These are phyloP conservation scores for Cymbidium sinense DNA, from an alignment of 106 monocot species.

Conservation along the genomic window DNA sequence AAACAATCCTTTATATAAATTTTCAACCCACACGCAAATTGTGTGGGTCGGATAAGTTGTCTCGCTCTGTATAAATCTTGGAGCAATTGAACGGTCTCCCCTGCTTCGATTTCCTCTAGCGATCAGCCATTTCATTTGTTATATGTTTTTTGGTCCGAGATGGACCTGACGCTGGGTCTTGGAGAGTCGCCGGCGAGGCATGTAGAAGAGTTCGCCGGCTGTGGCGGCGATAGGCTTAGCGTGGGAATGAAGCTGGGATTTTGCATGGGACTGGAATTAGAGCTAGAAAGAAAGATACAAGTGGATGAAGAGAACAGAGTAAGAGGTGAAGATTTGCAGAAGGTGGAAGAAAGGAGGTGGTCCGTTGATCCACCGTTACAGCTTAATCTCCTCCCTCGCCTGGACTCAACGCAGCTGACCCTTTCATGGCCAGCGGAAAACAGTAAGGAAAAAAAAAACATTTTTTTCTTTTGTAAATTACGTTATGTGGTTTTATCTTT, in stretches of 20 bases:
- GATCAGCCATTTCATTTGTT: too few relatives aligned
- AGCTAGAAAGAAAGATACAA: background rate
- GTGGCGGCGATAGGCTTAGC: background rate
- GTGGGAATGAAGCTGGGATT: slow-evolving; percentile 4
- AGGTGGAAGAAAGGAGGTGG: background rate
- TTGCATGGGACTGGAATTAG: slow-evolving; percentile 10
- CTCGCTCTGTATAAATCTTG: too few relatives aligned
- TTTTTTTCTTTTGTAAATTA: too few relatives aligned
- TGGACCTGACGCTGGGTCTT: slow-evolving; percentile 16
- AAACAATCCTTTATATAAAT: too few relatives aligned
- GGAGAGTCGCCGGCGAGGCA: slow-evolving; percentile 5
- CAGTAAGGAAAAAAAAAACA: background rate
- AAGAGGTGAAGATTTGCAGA: background rate
- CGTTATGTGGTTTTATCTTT: too few relatives aligned
- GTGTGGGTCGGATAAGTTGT: too few relatives aligned
- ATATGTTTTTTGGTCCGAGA: background rate
- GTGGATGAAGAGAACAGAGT: slow-evolving; percentile 1
- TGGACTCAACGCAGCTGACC: background rate
- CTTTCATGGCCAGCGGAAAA: slow-evolving; percentile 2
- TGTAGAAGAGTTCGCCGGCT: background rate
- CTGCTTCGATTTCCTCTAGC: too few relatives aligned
- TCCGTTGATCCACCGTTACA: background rate
- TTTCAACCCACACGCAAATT: too few relatives aligned
- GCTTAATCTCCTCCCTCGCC: slow-evolving; percentile 7
- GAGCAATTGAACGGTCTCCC: too few relatives aligned